A percentile compares a stretch with the other conserved stretches of the same genome.
Conservation (phyloP, 805 yeast genomes). For the Metschnikowia sp. region DNA sequence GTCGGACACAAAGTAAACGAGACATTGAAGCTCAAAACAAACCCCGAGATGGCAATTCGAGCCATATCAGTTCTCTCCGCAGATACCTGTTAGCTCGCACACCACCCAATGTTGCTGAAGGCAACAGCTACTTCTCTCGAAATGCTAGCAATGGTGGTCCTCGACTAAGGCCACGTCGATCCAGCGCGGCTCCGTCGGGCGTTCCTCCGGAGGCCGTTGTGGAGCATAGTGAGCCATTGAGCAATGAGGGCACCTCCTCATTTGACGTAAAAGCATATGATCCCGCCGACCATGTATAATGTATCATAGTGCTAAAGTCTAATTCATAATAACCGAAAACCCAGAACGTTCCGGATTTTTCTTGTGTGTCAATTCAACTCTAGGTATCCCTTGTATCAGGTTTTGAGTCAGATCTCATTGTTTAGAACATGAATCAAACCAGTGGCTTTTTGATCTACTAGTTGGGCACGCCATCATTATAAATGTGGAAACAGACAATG, state of each 20-base stretch:
- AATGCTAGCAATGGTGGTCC: not conserved
- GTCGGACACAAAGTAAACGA: constrained; percentile 9
- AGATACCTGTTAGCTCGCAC: not conserved
- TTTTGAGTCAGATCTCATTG: no score
- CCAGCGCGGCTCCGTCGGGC: constrained; percentile 4
- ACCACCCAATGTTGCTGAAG: not conserved
- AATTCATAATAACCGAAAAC: no score
- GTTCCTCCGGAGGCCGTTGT: constrained; percentile 8
- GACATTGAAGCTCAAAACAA: constrained; percentile 12
- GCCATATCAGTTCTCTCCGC: not conserved
- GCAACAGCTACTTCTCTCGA: constrained; percentile 2
- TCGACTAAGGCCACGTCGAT: not conserved
- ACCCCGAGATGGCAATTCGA: not conserved
- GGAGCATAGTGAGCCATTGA: not conserved
- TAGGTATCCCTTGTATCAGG: no score
- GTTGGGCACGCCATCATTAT: no score
- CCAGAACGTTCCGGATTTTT: no score
- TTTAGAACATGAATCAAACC: no score
- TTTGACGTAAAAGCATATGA: constrained; percentile 1
- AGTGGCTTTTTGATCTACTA: no score
- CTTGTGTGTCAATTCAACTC: no score
- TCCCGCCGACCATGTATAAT: constrained; percentile 4
- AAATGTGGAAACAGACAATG: no score
- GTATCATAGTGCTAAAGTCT: not conserved
- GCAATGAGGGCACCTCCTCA: not conserved